Evolutionary conservation across 2,329 filamentous ascomycete genomes (phyloP), one percentile per base, ranked within the genome.

Genomic region (Chrysoporthe austroafricana): DNA sequence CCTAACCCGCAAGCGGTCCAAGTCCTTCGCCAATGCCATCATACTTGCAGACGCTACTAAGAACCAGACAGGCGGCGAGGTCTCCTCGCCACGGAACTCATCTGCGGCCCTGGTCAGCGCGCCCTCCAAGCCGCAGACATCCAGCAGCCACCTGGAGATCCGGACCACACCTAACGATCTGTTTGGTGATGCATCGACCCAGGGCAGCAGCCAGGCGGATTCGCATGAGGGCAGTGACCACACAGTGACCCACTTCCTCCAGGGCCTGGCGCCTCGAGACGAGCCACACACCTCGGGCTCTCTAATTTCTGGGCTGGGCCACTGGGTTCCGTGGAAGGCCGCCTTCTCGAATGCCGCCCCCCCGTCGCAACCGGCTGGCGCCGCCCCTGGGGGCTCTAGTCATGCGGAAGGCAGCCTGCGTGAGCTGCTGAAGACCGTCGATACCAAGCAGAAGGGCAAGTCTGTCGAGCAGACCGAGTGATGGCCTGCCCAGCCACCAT

Each of bases 381-480:
- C 63, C 48, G 26, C 63, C 34, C 26, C 66, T 26, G 16, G 34
- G n/a, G 36, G 7, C 48, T 73, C 76, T 63, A 81, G 83, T 69
- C 81, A 85, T 72, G 87, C 87, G 0, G 86, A 88, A 74, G 85
- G 85, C 1, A 88, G 83, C 64, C 77, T 89, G 32, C 79, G 85
- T 64, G 81, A 86, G 54, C 74, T 89, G 21, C 76, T 89, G 13
- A 84, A 79, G 70, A 74, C 75, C 6, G 74, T 76, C 3, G 76
- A 80, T 18, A 59, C 52, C 16, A 70, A 63, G 48, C 69, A 69
- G 62, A 76, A 76, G 50, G 75, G 73, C 0, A 76, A 76, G 66
- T 69, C 70, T 4, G 70, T 70, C 13, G 72, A 72, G 26, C 69
- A 43, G 26, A 36, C 46, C 46, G 66, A 68, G 39, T 65, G 50